Conservation (phyloP, 352 stramenopile species). For the Globisporangium carolinianum region DNA sequence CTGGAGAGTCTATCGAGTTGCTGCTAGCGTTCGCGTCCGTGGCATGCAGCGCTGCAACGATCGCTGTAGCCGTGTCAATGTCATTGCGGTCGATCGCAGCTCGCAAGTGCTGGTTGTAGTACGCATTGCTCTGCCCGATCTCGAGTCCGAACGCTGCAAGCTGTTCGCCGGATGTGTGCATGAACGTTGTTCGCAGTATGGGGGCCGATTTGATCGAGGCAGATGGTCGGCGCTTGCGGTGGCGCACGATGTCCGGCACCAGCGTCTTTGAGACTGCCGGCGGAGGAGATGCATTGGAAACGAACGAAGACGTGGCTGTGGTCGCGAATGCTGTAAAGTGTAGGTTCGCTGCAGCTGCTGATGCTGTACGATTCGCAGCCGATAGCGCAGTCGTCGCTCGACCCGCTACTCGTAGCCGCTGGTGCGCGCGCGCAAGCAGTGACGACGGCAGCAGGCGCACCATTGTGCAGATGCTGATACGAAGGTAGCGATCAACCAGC, state of each 20-base stretch:
- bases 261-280: background rate
- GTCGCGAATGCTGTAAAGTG: background rate
- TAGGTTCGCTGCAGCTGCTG: background rate
- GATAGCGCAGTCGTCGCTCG: background rate
- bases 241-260: background rate
- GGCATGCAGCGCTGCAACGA: conserved; percentile 10
- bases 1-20: conserved; percentile 1
- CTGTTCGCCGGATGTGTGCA: background rate
- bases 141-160: conserved; percentile 9
- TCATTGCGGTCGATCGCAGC: conserved; percentile 25
- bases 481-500: background rate
- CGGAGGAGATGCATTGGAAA: background rate
- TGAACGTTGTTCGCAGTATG: background rate
- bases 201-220: background rate
- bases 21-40: conserved; percentile 14
- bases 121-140: conserved; percentile 22
- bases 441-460: background rate
- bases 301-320: background rate
- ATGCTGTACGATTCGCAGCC: background rate
- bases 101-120: conserved; percentile 37
- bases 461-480: conserved; percentile 1
- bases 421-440: conserved; percentile 2
- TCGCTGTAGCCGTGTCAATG: conserved; percentile 18
- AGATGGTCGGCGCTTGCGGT: background rate
- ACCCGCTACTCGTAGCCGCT: background rate